Base-by-base conservation (phyloP, 306 rosid genomes). In the Spatholobus suberectus region DNA sequence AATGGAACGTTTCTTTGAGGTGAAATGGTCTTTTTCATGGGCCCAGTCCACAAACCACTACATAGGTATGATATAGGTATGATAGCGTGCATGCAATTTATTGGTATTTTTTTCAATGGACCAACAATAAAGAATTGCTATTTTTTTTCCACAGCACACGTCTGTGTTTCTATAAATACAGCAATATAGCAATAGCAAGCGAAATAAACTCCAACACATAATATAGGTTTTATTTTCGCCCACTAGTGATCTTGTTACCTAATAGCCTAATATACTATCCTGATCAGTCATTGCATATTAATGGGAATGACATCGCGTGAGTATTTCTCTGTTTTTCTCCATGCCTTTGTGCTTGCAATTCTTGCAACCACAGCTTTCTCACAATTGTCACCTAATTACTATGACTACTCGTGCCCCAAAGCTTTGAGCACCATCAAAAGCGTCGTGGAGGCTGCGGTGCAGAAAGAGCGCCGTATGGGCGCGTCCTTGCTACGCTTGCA, bases 401-500 rank as follows among this genome's bases (percentile, higher is more conserved):
- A 87, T 26, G 81, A 75, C 0, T 14, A 61, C 0, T 61, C 83
- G 2, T 85, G 90, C n/a, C 88, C 88, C 9, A 11, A 43, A 0
- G 88, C 83, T 75, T 51, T 81, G 75, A 75, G 24, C 4, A 82
- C 85, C 40, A 85, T 88, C 29, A 17, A 24, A 75, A 20, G 58
- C 2, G 83, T 75, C 0, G 86, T 87, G n/a, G 15, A 62, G 43
- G 71, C 35, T 9, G 87, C 88, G 0, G 83, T 88, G 3, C 4
- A 27, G 15, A 75, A 51, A 55, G 90, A 88, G 65, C 23, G 14
- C 0, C 88, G 90, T 23, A 81, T 87, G 82, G 90, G 83, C 1
- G 90, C 85, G 34, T 87, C 90, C 4, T 37, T 88, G 38, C 78
- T 88, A 10, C 88, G 88, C 8, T 23, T 88, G 57, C 87, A 85